Evolutionary conservation across 257 asterid genomes (phyloP).

Genomic region (Petunia axillaris): DNA sequence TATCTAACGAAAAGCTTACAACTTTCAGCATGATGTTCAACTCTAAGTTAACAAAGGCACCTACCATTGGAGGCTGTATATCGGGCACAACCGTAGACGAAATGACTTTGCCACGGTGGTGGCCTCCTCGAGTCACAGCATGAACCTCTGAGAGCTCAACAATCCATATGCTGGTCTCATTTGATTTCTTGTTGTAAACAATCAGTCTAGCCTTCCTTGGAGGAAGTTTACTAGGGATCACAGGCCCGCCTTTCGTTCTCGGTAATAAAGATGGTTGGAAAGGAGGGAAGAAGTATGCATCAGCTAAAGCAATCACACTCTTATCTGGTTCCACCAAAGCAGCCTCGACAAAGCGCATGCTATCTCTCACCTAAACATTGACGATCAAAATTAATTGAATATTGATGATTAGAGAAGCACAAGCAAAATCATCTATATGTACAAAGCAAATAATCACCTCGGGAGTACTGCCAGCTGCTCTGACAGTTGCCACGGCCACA

Average conservation of each 20-base stretch:
- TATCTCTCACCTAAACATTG: slow-evolving; percentile 38
- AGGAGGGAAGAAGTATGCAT: slow-evolving; percentile 44
- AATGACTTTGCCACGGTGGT: slow-evolving; percentile 42
- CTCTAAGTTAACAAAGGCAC: background rate
- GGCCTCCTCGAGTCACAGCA: slow-evolving; percentile 45
- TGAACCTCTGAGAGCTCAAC: slow-evolving; percentile 41
- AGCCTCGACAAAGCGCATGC: slow-evolving; percentile 44
- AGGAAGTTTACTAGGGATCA: slow-evolving; percentile 42
- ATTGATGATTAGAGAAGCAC: background rate
- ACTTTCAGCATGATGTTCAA: background rate
- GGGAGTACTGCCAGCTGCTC: slow-evolving; percentile 40
- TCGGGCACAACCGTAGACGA: slow-evolving; percentile 39
- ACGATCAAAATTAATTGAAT: background rate
- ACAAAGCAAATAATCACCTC: slow-evolving; percentile 30
- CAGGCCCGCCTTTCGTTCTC: slow-evolving; percentile 39
- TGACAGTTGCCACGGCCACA: slow-evolving; percentile 41
- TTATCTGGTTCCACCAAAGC: slow-evolving; percentile 41
- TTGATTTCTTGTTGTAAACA: slow-evolving; percentile 38
- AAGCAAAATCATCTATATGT: background rate
- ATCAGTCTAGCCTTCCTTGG: slow-evolving; percentile 39
- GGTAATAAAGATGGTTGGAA: slow-evolving; percentile 41
- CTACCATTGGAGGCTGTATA: slow-evolving; percentile 43
- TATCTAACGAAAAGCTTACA: background rate
- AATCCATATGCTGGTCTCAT: slow-evolving; percentile 43
- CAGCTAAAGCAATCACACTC: slow-evolving; percentile 39